Conservation (phyloP, 2,329 filamentous ascomycete species). For the Trichocomaceae sp. region DNA sequence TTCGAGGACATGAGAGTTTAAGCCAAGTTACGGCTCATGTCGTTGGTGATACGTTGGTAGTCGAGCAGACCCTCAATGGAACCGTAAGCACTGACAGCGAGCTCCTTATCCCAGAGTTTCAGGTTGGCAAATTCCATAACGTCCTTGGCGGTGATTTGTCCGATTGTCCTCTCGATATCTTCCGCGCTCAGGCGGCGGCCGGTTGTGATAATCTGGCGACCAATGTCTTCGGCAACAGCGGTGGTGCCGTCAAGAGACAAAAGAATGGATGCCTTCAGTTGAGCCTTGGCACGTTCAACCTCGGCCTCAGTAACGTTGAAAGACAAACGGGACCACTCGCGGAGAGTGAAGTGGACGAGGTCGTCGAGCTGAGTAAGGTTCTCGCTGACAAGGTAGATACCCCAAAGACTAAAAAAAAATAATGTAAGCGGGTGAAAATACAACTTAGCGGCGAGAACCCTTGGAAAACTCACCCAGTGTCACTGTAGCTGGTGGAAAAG, state of each 20-base stretch:
- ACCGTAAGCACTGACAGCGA: conserved; percentile 88
- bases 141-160: conserved; percentile 86
- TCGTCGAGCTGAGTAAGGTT: conserved; percentile 83
- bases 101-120: conserved; percentile 95
- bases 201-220: conserved; percentile 95
- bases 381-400: conserved; percentile 96
- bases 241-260: conserved; percentile 96
- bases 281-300: conserved; percentile 96
- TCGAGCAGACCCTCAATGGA: conserved; percentile 74
- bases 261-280: conserved; percentile 97
- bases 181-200: conserved; percentile 83
- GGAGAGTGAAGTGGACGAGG: conserved; percentile 94
- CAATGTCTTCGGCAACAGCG: conserved; percentile 95
- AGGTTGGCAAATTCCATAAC: conserved; percentile 93
- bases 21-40: conserved; percentile 71
- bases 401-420: conserved; percentile 70
- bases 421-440: conserved; percentile 15
- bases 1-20: conserved; percentile 19
- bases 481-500: conserved; percentile 99
- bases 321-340: conserved; percentile 94
- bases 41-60: conserved; percentile 55
- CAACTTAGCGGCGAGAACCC: background rate
- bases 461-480: conserved; percentile 73
- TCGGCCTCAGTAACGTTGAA: conserved; percentile 82
- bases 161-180: conserved; percentile 90